These are phyloP conservation scores for Neospermospora avenae DNA, from an alignment of 2,329 filamentous ascomycete species.

Conservation along the genomic window DNA sequence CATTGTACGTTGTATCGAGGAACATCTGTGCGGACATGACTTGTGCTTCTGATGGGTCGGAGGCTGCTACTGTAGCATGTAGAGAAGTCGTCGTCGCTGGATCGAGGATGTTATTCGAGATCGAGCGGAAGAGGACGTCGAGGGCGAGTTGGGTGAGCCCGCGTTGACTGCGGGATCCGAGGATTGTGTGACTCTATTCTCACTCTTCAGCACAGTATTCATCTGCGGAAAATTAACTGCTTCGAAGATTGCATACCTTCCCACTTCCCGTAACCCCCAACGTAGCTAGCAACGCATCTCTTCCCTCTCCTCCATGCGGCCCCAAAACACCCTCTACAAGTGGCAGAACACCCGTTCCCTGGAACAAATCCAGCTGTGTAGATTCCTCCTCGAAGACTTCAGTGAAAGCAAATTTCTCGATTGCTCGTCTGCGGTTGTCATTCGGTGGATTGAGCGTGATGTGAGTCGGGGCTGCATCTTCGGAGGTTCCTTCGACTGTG, in stretches of 20 bases:
- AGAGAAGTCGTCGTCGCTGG: slow-evolving; percentile 54
- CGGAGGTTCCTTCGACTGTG: slow-evolving; percentile 62
- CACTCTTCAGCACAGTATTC: slow-evolving; percentile 5
- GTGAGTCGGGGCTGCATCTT: slow-evolving; percentile 55
- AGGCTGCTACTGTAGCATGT: slow-evolving; percentile 70
- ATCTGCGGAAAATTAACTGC: not conserved
- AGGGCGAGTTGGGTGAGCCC: slow-evolving; percentile 90
- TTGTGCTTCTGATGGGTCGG: slow-evolving; percentile 78
- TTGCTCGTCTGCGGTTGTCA: slow-evolving; percentile 77
- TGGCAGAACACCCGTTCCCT: slow-evolving; percentile 69
- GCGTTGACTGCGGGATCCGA: slow-evolving; percentile 81
- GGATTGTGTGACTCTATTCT: slow-evolving; percentile 86
- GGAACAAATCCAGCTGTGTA: slow-evolving; percentile 81
- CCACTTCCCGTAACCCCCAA: slow-evolving; percentile 93
- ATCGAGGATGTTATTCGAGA: slow-evolving; percentile 69
- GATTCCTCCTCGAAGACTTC: slow-evolving; percentile 86
- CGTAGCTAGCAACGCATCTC: slow-evolving; percentile 87
- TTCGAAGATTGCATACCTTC: slow-evolving; percentile 63
- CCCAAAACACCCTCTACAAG: slow-evolving; percentile 81
- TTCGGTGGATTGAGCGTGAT: slow-evolving; percentile 77
- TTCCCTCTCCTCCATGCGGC: slow-evolving; percentile 68
- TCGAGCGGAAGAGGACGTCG: slow-evolving; percentile 82
- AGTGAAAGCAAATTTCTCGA: slow-evolving; percentile 94
- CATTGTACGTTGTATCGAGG: slow-evolving; percentile 74
- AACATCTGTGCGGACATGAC: slow-evolving; percentile 73